Percentiles rank a stretch among this genome's conserved stretches.
Conservation (phyloP, 306 rosid species). For the Hylodesmum podocarpum region DNA sequence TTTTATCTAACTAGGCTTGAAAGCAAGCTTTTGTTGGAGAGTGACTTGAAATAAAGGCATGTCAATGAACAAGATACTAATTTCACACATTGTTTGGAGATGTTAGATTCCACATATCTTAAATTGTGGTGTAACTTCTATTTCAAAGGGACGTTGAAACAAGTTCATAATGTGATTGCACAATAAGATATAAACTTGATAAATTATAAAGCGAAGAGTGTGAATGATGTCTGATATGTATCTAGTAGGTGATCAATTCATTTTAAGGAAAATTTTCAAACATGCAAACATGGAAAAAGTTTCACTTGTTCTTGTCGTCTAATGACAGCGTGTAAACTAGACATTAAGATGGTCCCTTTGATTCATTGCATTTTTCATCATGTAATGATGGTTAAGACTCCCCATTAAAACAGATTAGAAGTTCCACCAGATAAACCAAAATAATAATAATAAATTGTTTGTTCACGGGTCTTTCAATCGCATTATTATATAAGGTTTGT, state of each 20-base stretch:
- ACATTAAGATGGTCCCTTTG: slow-evolving; percentile 21
- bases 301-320: slow-evolving; percentile 2
- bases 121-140: not conserved
- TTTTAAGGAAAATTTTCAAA: slow-evolving; percentile 2
- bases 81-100: not conserved
- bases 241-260: not conserved
- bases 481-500: slow-evolving; percentile 36
- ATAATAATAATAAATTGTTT: slow-evolving; percentile 20
- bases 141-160: not conserved
- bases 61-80: not conserved
- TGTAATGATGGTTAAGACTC: slow-evolving; percentile 27
- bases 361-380: slow-evolving; percentile 12
- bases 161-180: not conserved
- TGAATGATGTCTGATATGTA: not conserved
- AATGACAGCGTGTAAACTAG: slow-evolving; percentile 33
- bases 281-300: not conserved
- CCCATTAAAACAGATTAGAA: slow-evolving; percentile 29
- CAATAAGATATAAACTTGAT: not conserved
- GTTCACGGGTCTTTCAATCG: slow-evolving; percentile 56
- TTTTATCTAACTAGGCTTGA: not conserved
- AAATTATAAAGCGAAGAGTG: not conserved
- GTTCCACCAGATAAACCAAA: slow-evolving; percentile 26
- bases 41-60: slow-evolving; percentile 16
- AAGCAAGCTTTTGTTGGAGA: slow-evolving; percentile 15
- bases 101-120: slow-evolving; percentile 5